Base-by-base conservation (phyloP, 1,284 basidiomycete genomes). In the Inonotus hispidus region DNA sequence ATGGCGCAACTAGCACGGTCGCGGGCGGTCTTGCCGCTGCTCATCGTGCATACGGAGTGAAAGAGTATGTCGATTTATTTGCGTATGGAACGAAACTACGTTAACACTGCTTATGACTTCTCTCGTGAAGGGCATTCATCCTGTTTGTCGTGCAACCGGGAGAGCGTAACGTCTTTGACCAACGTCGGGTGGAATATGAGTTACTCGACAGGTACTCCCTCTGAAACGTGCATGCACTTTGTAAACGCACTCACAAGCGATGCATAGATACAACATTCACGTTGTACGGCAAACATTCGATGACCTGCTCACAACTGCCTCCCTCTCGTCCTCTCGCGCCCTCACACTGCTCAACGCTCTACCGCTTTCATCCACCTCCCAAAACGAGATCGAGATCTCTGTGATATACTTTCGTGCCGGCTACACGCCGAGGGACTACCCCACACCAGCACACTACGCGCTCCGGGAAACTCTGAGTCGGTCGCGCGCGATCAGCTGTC, bases 141-240 rank as follows among this genome's bases (percentile, higher is more conserved):
- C 78, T 99, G 1, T 95, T 98, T 67, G 92, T 98, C 3, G 86
- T 94, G 0, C 95, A 97, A 70, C 82, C 86, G 7, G 82, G 85
- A 27, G 97, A 99, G 72, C 81, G 95, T n/a, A 99, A 99, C 71
- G 83, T 96, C 0, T 99, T 98, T 70, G 96, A 99, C 71, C 97
- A 99, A 72, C 82, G 89, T 3, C 86, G 83, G 74, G 74, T 99
- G 14, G 93, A 98, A 73, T 96, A 93, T 66, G 86, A 92, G 64
- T 77, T 98, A 0, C 72, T 93, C 0, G 84, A 93, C 67, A 80
- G 73, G 88, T 92, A 70, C 54, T 79, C 72, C 38, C 19, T 7
- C 16, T 32, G 38, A 45, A 58, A 10, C 19, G 23, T 21, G n/a
- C 35, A 2, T 35, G 52, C 7, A 29, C 7, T n/a, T 14, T 37